Conservation (phyloP, 1,284 basidiomycete genomes). For the Bothia castanella region DNA sequence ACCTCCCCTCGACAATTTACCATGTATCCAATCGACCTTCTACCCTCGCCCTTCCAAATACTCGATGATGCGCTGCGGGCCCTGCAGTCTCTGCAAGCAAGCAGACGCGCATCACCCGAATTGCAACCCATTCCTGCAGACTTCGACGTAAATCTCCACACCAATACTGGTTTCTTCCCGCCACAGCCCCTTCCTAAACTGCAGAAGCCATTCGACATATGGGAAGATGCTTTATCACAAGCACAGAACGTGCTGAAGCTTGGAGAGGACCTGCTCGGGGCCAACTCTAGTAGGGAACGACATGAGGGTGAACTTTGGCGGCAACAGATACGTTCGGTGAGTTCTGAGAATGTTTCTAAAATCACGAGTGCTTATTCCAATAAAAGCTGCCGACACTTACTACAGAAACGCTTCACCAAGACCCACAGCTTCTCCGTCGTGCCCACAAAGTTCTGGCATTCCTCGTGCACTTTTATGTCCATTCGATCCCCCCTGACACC, state of each 20-base stretch:
- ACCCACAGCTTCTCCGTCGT: slow-evolving; percentile 66
- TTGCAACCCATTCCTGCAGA: slow-evolving; percentile 36
- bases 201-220: slow-evolving; percentile 53
- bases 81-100: slow-evolving; percentile 29
- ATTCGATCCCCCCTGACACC: slow-evolving; percentile 59
- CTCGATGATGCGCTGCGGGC: slow-evolving; percentile 28
- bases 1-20: slow-evolving; percentile 8
- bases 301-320: slow-evolving; percentile 66
- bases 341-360: slow-evolving; percentile 27
- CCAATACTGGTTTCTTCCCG: slow-evolving; percentile 89
- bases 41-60: slow-evolving; percentile 38
- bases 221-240: slow-evolving; percentile 66
- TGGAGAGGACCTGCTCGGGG: slow-evolving; percentile 54
- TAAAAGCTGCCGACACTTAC: slow-evolving; percentile 68
- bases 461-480: slow-evolving; percentile 86
- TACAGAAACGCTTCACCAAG: slow-evolving; percentile 47
- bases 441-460: slow-evolving; percentile 89
- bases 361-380: slow-evolving; percentile 15
- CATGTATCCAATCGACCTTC: slow-evolving; percentile 36
- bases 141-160: slow-evolving; percentile 74
- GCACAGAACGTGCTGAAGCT: slow-evolving; percentile 59
- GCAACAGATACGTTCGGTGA: slow-evolving; percentile 55
- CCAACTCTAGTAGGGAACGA: slow-evolving; percentile 47
- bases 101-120: slow-evolving; percentile 19
- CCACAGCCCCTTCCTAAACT: slow-evolving; percentile 61